Conservation (phyloP, 257 asterid species). For the Solanum sitiens region DNA sequence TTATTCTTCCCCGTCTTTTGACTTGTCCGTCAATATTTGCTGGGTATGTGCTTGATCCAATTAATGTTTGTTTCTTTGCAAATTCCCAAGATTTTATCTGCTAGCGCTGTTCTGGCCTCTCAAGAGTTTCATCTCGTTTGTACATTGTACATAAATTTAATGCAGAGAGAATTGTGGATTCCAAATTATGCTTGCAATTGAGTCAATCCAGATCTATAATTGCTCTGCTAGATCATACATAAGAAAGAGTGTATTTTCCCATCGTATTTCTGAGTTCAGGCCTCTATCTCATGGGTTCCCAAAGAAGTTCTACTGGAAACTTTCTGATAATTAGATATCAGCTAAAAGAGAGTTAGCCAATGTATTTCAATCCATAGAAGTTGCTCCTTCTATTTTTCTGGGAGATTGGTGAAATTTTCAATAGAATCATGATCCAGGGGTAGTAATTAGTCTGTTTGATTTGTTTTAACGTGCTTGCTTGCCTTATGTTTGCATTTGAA, state of each 20-base stretch:
- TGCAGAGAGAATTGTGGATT: background rate
- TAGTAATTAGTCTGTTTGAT: background rate
- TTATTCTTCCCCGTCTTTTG: constrained; percentile 75
- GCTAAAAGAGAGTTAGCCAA: background rate
- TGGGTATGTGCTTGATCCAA: constrained; percentile 38
- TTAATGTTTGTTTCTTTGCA: background rate
- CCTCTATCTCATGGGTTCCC: background rate
- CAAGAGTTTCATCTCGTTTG: background rate
- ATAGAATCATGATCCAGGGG: background rate
- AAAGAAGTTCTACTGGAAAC: background rate
- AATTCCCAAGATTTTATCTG: background rate
- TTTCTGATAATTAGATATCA: background rate
- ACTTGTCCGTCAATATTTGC: constrained; percentile 81
- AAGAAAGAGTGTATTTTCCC: background rate
- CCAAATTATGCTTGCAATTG: background rate
- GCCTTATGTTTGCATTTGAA: background rate
- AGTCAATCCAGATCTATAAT: background rate
- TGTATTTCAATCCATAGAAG: background rate
- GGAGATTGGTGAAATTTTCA: background rate
- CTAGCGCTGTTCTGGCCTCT: background rate
- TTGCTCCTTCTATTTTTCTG: background rate
- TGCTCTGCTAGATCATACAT: background rate
- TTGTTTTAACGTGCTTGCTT: background rate
- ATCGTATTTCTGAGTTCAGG: background rate
- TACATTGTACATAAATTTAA: background rate